Evolutionary conservation across 129 eudicot genomes (phyloP), one percentile per base, ranked within the genome.

Genomic region (Logfia minima): DNA sequence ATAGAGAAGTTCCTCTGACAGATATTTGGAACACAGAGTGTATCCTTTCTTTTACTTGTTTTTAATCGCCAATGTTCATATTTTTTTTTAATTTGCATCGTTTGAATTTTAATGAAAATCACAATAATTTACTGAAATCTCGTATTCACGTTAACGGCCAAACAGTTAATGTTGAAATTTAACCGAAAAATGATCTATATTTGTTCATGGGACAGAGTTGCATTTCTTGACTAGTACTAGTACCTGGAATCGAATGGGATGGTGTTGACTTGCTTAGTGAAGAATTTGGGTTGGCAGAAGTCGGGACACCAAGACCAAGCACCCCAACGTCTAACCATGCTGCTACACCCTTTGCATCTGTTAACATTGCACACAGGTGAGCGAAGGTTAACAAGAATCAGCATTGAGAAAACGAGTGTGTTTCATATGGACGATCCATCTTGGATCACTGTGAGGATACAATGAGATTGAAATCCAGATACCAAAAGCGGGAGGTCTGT

Each of bases 1-100:
- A 92, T 60, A 82, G 87, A 83, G 89, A 69, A 80, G 84, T 92
- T 74, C 89, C 96, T 72, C 75, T 90, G 66, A 88, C 98, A 1
- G 96, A 92, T 78, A 84, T 92, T 84, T 92, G 98, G 96, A 86
- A 88, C 75, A 72, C 92, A 35, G 96, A 90, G 63, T 63, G 98
- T 92, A 92, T 83, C 86, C 88, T 86, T 84, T 43, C 32, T 32
- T 18, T 22, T 22, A 32, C 55, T 72, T 55, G 28, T 6, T 71
- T 66, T 6, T n/a, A 5, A 13, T 35, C 61, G 24, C 48, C 51
- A 26, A 29, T 43, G 32, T 58, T 18, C 1, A n/a, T 74, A 66
- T 41, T 61, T 59, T 9, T 35, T 22, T 23, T 18, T 31, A 41
- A 18, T 75, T 10, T 24, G 43, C 31, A 6, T 63, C 11, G 17